Percentiles rank a stretch among this genome's conserved stretches.
Conservation (phyloP, 78 protist genomes). For the Anaeramoeba flamelloides region DNA sequence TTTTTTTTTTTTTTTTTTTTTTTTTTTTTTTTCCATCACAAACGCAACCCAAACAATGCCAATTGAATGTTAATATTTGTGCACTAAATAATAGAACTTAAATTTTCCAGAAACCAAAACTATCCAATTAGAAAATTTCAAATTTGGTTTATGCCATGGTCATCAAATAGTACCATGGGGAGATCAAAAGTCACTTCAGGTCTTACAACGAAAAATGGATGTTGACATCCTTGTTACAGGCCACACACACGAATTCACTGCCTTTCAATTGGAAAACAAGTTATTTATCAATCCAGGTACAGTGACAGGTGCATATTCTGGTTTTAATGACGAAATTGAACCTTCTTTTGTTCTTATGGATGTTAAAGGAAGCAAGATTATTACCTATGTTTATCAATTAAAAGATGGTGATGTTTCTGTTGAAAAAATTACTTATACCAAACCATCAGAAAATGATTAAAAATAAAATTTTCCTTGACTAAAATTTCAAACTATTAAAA, state of each 20-base stretch:
- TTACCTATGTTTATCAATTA: constrained; percentile 29
- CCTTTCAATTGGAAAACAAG: constrained; percentile 48
- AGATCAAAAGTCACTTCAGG: constrained; percentile 59
- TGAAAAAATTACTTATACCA: constrained; percentile 5
- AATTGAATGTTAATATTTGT: too few species aligned
- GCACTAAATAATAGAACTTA: too few species aligned
- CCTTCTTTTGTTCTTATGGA: constrained; percentile 90
- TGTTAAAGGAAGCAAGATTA: constrained; percentile 48
- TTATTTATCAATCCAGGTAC: constrained; percentile 93
- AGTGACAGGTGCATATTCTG: too few species aligned
- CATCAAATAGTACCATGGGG: constrained; percentile 77
- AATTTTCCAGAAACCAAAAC: too few species aligned
- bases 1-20: not conserved
- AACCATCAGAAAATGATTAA: too few species aligned
- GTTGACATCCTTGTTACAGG: constrained; percentile 84
- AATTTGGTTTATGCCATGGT: constrained; percentile 92
- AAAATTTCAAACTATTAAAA: too few species aligned
- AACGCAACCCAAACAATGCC: constrained; percentile 5
- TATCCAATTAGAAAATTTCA: constrained; percentile 68
- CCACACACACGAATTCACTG: constrained; percentile 18
- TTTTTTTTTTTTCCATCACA: not conserved
- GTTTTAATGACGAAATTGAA: too few species aligned
- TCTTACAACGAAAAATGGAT: constrained; percentile 82
- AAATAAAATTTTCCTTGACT: too few species aligned
- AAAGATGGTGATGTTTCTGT: constrained; percentile 6